Evolutionary conservation across 176 grass and related monocot genomes (phyloP).

Genomic region (Oryza brachyantha): DNA sequence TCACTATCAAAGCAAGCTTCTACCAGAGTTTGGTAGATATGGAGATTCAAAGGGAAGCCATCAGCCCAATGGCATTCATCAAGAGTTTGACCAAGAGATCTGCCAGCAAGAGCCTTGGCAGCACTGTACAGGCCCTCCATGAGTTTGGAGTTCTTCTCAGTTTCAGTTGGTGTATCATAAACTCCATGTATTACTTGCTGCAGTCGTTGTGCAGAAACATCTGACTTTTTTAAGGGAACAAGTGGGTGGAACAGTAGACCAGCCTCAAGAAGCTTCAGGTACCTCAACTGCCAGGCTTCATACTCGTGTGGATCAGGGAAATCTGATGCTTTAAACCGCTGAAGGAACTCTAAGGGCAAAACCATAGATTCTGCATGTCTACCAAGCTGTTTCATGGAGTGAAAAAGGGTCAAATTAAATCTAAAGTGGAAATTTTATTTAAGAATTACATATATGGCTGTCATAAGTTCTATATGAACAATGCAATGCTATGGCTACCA

Average conservation of each 20-base stretch:
- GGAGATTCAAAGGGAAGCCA: conserved; percentile 84
- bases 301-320: conserved; percentile 61
- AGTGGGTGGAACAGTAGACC: conserved; percentile 71
- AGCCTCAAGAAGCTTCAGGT: conserved; percentile 82
- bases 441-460: background rate
- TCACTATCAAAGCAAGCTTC: conserved; percentile 78
- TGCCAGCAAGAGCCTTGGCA: conserved; percentile 55
- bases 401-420: background rate
- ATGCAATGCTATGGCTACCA: background rate
- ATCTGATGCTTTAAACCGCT: conserved; percentile 77
- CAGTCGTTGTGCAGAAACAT: conserved; percentile 52
- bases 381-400: conserved; percentile 61
- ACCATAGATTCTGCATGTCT: conserved; percentile 67
- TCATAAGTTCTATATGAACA: background rate
- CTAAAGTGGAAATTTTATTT: conserved; percentile 14
- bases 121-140: conserved; percentile 57
- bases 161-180: conserved; percentile 52
- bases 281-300: conserved; percentile 56
- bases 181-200: conserved; percentile 53
- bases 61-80: conserved; percentile 85
- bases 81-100: conserved; percentile 52
- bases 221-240: conserved; percentile 64
- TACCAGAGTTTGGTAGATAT: conserved; percentile 74
- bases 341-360: conserved; percentile 75
- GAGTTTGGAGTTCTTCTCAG: conserved; percentile 66